Evolutionary conservation across 495 filamentous ascomycete genomes (phyloP), one percentile per base, ranked within the genome.

Genomic region (Apodospora peruviana): DNA sequence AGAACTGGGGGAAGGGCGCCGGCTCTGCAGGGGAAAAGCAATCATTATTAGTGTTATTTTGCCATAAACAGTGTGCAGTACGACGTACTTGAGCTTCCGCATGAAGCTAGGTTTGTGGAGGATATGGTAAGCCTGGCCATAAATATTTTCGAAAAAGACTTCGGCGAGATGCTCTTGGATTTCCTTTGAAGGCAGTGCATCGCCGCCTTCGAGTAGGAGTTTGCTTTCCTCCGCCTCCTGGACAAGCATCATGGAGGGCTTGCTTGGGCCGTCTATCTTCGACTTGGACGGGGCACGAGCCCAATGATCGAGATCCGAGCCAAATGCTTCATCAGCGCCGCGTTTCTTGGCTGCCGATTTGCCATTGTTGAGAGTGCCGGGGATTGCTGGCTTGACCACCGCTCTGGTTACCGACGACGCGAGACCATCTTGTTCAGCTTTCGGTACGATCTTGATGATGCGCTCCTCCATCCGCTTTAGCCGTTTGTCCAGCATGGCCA

Each of bases 21-120:
- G 61, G 70, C 70, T 64, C 77, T 80, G 44, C 5, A 12, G 5
- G 12, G 27, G n/a, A n/a, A 32, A 2, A 43, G 24, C 34, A 18
- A 18, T 10, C 12, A 39, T 3, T 45, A 29, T 20, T 41, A 53
- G 39, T 17, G 19, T 7, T 8, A 38, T 7, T 8, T 18, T 17
- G 32, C 2, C 32, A 7, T 38, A 14, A 16, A 29, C 17, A 14
- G 7, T 7, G n/a, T 19, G 19, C 40, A 52, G 55, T 44, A 68
- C 75, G 29, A 68, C 75, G 29, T 69, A 84, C 83, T 75, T 77
- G 50, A 94, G 71, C 53, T 86, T 85, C 47, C 91, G 78, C 83
- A 96, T 95, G 63, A 89, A 98, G 56, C 90, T 96, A 17, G 91
- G 91, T 61, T 96, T 96, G 64, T 98, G 93, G 24, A 98, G 79